Conservation (phyloP, 768 basidiomycete species). For the Tricholoma matsutake region DNA sequence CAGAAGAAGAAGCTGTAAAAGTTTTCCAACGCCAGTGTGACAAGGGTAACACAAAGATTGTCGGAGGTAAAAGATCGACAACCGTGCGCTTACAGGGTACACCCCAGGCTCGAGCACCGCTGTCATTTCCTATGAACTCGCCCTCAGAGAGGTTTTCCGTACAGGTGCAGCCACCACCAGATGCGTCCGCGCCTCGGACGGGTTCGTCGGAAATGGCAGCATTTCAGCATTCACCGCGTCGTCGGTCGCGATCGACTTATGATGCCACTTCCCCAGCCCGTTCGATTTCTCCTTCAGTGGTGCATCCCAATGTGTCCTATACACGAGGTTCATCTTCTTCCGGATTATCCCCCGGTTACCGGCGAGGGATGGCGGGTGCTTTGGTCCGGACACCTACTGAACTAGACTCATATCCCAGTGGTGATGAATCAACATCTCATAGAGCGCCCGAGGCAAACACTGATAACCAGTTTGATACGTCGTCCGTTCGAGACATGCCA, state of each 20-base stretch:
- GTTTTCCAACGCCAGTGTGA: slow-evolving; percentile 26
- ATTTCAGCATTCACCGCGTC: slow-evolving; percentile 5
- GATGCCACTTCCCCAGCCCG: not conserved
- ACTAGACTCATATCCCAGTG: slow-evolving; percentile 14
- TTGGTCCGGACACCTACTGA: slow-evolving; percentile 29
- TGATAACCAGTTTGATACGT: not conserved
- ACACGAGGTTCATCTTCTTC: slow-evolving; percentile 9
- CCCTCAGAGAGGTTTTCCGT: not conserved
- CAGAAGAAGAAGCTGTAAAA: slow-evolving; percentile 38
- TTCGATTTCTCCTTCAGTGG: slow-evolving; percentile 1
- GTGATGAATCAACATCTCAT: slow-evolving; percentile 2
- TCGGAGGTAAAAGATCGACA: slow-evolving; percentile 9
- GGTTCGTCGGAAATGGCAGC: slow-evolving; percentile 9
- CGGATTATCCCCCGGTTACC: not conserved
- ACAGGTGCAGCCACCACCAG: not conserved
- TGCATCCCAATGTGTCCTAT: slow-evolving; percentile 14
- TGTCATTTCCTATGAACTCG: slow-evolving; percentile 1
- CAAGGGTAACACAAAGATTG: slow-evolving; percentile 28
- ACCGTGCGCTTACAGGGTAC: not conserved
- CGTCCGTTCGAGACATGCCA: not conserved
- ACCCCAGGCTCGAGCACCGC: not conserved
- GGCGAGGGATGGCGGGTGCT: slow-evolving; percentile 16
- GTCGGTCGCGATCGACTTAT: slow-evolving; percentile 4
- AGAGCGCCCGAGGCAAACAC: not conserved
- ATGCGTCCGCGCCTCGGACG: not conserved